These are phyloP conservation scores for Sonneratia caseolaris DNA, from an alignment of 345 rosid species.

Conservation along the genomic window DNA sequence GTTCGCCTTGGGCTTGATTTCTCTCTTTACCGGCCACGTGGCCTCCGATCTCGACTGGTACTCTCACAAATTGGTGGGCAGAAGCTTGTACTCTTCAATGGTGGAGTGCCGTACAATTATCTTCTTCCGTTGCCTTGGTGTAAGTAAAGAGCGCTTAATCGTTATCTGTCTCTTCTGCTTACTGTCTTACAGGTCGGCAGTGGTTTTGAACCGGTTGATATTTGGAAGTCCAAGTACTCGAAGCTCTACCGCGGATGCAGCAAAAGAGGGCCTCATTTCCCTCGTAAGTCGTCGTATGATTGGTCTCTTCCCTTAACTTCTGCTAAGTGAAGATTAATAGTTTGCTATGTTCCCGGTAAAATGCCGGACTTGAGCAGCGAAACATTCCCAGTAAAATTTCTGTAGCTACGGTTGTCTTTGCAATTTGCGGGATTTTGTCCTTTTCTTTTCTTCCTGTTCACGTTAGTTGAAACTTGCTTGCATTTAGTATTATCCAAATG, in stretches of 20 bases:
- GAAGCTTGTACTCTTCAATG: slow-evolving; percentile 39
- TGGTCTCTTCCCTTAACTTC: neutral
- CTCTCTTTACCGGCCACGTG: slow-evolving; percentile 85
- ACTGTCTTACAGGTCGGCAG: slow-evolving; percentile 35
- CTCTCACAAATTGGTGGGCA: slow-evolving; percentile 59
- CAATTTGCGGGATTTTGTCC: neutral
- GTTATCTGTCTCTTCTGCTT: neutral
- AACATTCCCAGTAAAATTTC: too few relatives aligned
- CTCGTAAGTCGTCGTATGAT: slow-evolving; percentile 34
- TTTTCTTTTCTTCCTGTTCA: neutral
- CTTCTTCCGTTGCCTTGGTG: neutral
- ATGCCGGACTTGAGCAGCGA: too few relatives aligned
- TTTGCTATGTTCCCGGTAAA: too few relatives aligned
- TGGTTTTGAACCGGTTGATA: slow-evolving; percentile 50
- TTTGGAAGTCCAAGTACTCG: slow-evolving; percentile 75
- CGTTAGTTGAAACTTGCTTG: neutral
- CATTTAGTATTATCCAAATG: neutral
- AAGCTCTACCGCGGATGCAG: slow-evolving; percentile 70
- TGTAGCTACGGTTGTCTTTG: neutral
- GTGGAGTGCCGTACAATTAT: slow-evolving; percentile 24
- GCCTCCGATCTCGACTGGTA: slow-evolving; percentile 95
- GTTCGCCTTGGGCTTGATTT: slow-evolving; percentile 72
- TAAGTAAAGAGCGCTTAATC: neutral
- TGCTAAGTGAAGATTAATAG: neutral
- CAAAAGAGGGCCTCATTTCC: slow-evolving; percentile 52